Base-by-base conservation (phyloP, 805 yeast species). In the Spencermartinsiella europaea region DNA sequence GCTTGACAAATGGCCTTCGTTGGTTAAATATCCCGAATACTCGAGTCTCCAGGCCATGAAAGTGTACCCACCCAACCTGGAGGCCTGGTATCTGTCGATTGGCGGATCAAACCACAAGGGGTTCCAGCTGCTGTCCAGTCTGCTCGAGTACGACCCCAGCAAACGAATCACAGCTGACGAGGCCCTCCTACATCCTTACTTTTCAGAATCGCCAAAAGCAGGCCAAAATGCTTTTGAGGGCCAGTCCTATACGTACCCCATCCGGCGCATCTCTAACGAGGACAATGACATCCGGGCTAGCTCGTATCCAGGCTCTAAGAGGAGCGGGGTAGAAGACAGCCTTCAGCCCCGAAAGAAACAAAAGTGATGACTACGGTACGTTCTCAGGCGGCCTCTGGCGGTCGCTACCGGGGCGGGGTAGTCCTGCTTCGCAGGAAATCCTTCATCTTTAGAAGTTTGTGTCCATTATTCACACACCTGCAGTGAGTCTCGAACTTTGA, bases 11-110 rank as follows among this genome's bases (percentile, higher is more conserved):
- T 93, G 99, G 98, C 84, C 93, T 0, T 72, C 82, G 19, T 65
- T 93, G 34, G 71, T 74, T 36, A 80, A 80, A 52, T 90, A 88
- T 60, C 98, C 99, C 0, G 99, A 93, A 59, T 93, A 75, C 62
- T 74, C 70, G 16, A 74, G 81, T 27, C 73, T 88, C 46, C 75
- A 80, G 44, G 34, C 53, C 3, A 72, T 81, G 58, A 78, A 76
- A 38, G 70, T 71, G 16, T 84, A 80, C 56, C 85, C 88, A 1
- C 72, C 82, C 37, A 85, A 83, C 57, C 67, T 93, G 34, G 79
- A 79, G 35, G 79, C 81, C 10, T 93, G 99, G 99, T 91, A 83
- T 62, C 85, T 83, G 51, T 73, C 86, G 1, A 80, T 85, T 22
- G 95, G 95, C 12, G 91, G 87, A 0, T 70, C 79, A 4, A 85